phyloP scores from a whole-genome alignment of 2,329 filamentous ascomycete species.

The Mycosphaerelloides madeirae region DNA sequence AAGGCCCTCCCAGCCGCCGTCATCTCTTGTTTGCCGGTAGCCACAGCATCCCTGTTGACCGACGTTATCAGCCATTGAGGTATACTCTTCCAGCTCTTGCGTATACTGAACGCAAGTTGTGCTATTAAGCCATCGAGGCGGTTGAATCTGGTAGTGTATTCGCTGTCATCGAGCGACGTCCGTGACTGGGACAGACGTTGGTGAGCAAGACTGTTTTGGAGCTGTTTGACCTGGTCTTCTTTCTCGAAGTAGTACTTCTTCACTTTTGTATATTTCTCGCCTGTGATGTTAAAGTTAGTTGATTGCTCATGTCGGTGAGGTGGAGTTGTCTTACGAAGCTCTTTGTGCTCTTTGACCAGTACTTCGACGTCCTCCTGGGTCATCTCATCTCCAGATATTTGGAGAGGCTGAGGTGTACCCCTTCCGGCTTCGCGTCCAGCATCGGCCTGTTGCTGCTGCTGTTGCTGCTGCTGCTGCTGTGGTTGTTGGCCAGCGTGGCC shows the following conservation, averaged over 20 bases:
- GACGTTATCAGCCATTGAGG: conserved; percentile 74
- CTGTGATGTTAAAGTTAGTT: conserved; percentile 44
- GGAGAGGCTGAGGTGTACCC: conserved; percentile 42
- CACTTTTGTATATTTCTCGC: conserved; percentile 95
- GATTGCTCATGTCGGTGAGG: neutral
- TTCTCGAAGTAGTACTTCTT: conserved; percentile 97
- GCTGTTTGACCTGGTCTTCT: conserved; percentile 79
- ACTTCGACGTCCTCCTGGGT: conserved; percentile 45
- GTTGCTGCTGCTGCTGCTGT: conserved; percentile 22
- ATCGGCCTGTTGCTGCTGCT: conserved; percentile 18
- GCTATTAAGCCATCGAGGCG: conserved; percentile 90
- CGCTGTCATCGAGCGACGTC: conserved; percentile 89
- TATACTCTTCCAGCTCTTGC: conserved; percentile 84
- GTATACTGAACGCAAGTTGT: conserved; percentile 90
- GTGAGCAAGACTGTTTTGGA: conserved; percentile 96
- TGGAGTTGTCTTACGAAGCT: conserved; percentile 39
- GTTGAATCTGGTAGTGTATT: conserved; percentile 85
- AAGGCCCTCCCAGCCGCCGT: conserved; percentile 86
- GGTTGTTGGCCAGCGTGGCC: conserved; percentile 11
- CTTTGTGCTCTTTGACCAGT: conserved; percentile 47
- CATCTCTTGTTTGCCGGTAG: conserved; percentile 94
- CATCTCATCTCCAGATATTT: conserved; percentile 38
- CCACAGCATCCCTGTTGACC: conserved; percentile 79
- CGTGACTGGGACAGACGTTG: conserved; percentile 91
- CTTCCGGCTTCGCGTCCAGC: conserved; percentile 24